A percentile compares a stretch with the other conserved stretches of the same genome.
These are phyloP conservation scores for Saprolegnia diclina DNA, from an alignment of 352 stramenopile species.

Conservation along the genomic window DNA sequence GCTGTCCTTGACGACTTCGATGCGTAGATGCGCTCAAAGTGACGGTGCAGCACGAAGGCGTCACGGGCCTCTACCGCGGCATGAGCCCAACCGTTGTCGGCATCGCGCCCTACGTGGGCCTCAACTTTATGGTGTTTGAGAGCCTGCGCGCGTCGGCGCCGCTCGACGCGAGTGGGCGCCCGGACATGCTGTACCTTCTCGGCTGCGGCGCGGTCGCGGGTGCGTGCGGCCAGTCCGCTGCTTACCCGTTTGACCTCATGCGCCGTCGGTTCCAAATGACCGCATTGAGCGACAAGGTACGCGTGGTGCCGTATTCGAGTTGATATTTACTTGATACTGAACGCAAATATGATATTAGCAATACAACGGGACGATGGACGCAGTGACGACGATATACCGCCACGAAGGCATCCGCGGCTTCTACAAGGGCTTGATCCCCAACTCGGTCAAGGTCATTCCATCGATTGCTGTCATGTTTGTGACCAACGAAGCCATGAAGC, in stretches of 20 bases:
- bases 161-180: slow-evolving; percentile 40
- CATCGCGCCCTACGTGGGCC: slow-evolving; percentile 64
- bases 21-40: slow-evolving; percentile 41
- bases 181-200: slow-evolving; percentile 50
- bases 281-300: slow-evolving; percentile 26
- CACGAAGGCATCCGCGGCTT: slow-evolving; percentile 53
- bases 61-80: slow-evolving; percentile 54
- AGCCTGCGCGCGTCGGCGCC: slow-evolving; percentile 45
- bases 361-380: slow-evolving; percentile 54
- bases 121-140: slow-evolving; percentile 78
- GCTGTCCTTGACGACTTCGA: too few species aligned
- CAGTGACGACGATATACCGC: slow-evolving; percentile 43
- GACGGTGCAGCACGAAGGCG: slow-evolving; percentile 47
- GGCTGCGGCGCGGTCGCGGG: slow-evolving; percentile 55
- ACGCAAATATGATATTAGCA: background rate
- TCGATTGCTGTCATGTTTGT: slow-evolving; percentile 83
- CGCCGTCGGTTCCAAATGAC: slow-evolving; percentile 65
- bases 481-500: slow-evolving; percentile 68
- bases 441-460: slow-evolving; percentile 79
- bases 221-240: slow-evolving; percentile 60
- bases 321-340: background rate
- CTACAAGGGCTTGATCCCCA: slow-evolving; percentile 66
- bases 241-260: slow-evolving; percentile 74
- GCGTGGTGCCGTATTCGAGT: too few species aligned
- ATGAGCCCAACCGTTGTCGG: slow-evolving; percentile 57